Evolutionary conservation across 345 rosid genomes (phyloP).

Genomic region (Anastatica hierochuntica): DNA sequence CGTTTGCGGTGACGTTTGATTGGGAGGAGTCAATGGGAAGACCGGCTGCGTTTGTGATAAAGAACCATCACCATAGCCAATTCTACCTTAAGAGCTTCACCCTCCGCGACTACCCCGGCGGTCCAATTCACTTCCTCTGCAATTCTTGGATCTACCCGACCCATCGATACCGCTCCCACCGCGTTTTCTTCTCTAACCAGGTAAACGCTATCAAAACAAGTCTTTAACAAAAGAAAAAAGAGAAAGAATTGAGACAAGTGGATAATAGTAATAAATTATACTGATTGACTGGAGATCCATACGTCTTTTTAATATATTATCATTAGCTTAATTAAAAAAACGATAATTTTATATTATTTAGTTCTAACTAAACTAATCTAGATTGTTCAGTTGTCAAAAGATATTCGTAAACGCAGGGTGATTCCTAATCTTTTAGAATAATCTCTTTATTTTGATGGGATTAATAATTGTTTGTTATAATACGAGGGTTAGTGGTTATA

Average conservation of each 20-base stretch:
- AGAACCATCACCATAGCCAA: constrained; percentile 60
- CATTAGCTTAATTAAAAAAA: background rate
- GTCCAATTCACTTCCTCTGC: constrained; percentile 59
- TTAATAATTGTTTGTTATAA: too few relatives aligned
- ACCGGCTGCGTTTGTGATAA: constrained; percentile 64
- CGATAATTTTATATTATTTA: too few relatives aligned
- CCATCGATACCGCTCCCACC: constrained; percentile 49
- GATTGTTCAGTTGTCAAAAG: too few relatives aligned
- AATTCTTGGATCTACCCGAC: constrained; percentile 90
- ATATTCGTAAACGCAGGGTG: too few relatives aligned
- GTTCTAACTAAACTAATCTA: too few relatives aligned
- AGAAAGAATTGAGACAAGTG: background rate
- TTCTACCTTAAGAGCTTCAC: constrained; percentile 54
- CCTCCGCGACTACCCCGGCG: constrained; percentile 36
- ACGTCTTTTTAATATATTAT: background rate
- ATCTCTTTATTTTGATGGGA: background rate
- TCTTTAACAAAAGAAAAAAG: too few relatives aligned
- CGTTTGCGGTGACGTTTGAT: constrained; percentile 42
- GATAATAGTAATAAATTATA: background rate
- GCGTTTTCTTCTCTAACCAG: constrained; percentile 88
- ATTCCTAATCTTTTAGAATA: too few relatives aligned
- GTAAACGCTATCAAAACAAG: constrained; percentile 47
- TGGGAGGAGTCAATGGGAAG: constrained; percentile 60
- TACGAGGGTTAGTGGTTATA: too few relatives aligned
- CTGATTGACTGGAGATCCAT: background rate